Evolutionary conservation across 139 green algal species (phyloP), one percentile per base, ranked within the genome.

Genomic region (Spirogloea muscicola): DNA sequence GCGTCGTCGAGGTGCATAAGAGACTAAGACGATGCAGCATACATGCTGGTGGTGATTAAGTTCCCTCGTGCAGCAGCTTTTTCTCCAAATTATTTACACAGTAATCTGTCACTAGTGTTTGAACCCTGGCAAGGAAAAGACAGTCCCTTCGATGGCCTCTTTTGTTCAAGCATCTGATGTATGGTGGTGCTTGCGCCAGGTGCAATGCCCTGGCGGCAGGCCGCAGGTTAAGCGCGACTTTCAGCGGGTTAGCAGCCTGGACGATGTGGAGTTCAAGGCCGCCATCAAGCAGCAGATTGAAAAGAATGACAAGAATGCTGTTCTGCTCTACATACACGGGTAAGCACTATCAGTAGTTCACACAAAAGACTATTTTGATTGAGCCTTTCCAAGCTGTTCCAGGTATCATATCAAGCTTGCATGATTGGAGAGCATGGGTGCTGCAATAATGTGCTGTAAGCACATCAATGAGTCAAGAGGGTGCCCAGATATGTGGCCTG

Each of bases 281-380:
- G 29, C 18, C 10, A 36, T 71, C 25, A 36, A 39, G 33, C n/a
- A 58, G 44, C 27, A 65, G n/a, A 62, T 71, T 18, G 62, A 29
- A 1, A 29, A 62, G 39, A 39, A 71, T 21, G 62, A 71, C 29
- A 71, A 71, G 25, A 71, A 71, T 29, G 27, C 27, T 0, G 62
- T 71, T 18, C 43, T 71, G 2, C 29, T 71, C 13, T 71, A 71
- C 27, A 39, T 71, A 21, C 62, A 71, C 61, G 62, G 62, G 62
- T 71, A 41, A 0, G 62, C 31, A 37, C n/a, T n/a, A n/a, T n/a
- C n/a, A n/a, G n/a, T n/a, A n/a, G n/a, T n/a, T n/a, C n/a, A n/a
- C n/a, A n/a, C n/a, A n/a, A n/a, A n/a, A n/a, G n/a, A n/a, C n/a
- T n/a, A n/a, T n/a, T n/a, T n/a, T n/a, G n/a, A n/a, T n/a, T n/a